Percentiles rank a stretch among this genome's conserved stretches.
Evolutionary conservation across 306 rosid species (phyloP).

Genomic region (Hylodesmum podocarpum): DNA sequence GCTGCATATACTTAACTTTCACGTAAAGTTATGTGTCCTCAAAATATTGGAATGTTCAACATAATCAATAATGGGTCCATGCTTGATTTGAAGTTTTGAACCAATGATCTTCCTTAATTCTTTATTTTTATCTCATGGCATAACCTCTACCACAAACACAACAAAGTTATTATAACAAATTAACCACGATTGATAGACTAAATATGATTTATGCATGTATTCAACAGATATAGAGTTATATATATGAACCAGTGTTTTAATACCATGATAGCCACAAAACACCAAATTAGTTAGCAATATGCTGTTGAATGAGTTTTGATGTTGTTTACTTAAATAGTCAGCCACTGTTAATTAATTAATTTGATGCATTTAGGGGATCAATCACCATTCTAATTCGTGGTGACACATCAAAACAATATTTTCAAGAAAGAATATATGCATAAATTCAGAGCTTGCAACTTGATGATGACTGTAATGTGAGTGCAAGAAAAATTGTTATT

Average conservation of each 20-base stretch:
- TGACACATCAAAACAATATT: background rate
- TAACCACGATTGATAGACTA: background rate
- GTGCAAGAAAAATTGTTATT: no score
- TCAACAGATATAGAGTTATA: background rate
- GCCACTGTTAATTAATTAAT: background rate
- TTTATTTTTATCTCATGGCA: background rate
- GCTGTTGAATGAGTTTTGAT: background rate
- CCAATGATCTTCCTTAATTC: background rate
- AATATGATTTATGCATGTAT: background rate
- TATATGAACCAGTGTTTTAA: background rate
- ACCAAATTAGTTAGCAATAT: background rate
- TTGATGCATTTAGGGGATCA: background rate
- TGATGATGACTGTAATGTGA: no score
- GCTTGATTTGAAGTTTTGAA: conserved; percentile 1
- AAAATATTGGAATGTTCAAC: conserved; percentile 17
- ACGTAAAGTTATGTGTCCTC: conserved; percentile 9
- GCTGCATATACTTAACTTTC: conserved; percentile 13
- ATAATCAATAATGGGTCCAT: background rate
- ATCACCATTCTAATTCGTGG: background rate
- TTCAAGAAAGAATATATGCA: background rate
- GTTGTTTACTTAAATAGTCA: background rate
- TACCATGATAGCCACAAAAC: background rate
- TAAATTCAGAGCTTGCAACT: background rate
- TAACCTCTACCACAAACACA: background rate
- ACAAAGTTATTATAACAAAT: background rate